Evolutionary conservation across 106 monocot genomes (phyloP).

Genomic region (Dendrobium huoshanense): DNA sequence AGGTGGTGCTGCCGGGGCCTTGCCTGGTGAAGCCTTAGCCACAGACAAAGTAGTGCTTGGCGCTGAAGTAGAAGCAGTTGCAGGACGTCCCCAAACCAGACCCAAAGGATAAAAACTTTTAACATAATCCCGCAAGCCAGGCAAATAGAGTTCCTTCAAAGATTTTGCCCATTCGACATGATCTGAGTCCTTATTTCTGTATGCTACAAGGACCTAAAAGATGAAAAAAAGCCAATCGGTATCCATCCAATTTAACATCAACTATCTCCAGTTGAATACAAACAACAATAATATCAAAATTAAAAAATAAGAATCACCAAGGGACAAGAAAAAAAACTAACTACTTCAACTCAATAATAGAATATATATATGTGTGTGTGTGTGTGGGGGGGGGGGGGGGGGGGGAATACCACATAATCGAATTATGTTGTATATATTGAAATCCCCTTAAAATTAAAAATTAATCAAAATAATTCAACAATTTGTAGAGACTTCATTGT

Average conservation of each 20-base stretch:
- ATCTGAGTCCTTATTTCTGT: conserved; percentile 74
- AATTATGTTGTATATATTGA: not conserved
- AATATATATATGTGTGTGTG: not conserved
- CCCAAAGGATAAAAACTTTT: conserved; percentile 84
- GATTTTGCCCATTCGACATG: conserved; percentile 96
- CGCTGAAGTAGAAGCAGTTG: conserved; percentile 18
- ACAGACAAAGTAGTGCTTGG: conserved; percentile 14
- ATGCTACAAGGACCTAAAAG: conserved; percentile 76
- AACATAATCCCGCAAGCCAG: conserved; percentile 80
- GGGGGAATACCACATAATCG: not conserved
- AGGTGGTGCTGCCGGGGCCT: conserved; percentile 36
- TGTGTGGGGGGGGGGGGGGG: too few species aligned
- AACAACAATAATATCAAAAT: not conserved
- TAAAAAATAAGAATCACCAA: not conserved
- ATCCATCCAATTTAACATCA: not conserved
- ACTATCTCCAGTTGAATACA: not conserved
- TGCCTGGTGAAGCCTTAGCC: conserved; percentile 13
- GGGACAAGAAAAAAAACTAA: not conserved
- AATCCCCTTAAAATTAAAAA: not conserved
- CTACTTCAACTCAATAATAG: not conserved
- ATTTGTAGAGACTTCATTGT: not conserved
- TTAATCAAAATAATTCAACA: not conserved
- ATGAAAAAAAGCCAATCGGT: not conserved
- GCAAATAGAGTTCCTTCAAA: conserved; percentile 87
- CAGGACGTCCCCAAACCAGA: conserved; percentile 65